Evolutionary conservation across 345 rosid species (phyloP), one percentile per base, ranked within the genome.

Genomic region (Triadica sebifera): DNA sequence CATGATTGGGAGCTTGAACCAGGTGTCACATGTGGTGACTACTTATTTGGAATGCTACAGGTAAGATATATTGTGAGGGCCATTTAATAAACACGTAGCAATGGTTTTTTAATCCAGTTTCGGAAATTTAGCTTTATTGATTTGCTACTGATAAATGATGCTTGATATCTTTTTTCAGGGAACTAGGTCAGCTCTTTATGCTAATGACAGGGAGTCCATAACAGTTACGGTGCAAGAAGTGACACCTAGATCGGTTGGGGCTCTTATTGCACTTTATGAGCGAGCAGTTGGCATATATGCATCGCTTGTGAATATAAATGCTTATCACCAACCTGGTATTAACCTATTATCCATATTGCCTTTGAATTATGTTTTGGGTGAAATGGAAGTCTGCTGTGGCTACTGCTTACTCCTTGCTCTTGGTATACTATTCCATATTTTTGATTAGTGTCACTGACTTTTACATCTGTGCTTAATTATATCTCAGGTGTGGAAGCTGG

Each of bases 1-100:
- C 99, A 91, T 83, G 99, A 95, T 80, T 95, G 99, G 99, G 98
- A 95, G 78, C 97, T 95, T 73, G 99, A 95, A 85, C 99, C 98
- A 75, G 99, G 98, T 78, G 99, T 95, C 75, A 93, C 99, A 60
- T 95, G 98, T 77, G 99, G 99, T 67, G 99, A 95, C 78, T 93
- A 95, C 85, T 84, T 95, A 69, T 95, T 95, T 81, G 99, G 99
- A 72, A 93, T 95, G 99, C 85, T 95, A 55, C 98, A 95, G 98
- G 99, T 93, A 71, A 73, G 79, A 73, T 63, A 73, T 63, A 72
- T 56, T 55, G 72, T 11, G 43, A 59, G 63, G 61, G 65, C 56
- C 19, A 19, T 76, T 79, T 41, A 53, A 46, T 58, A 0, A 39
- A 11, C 17, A 15, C 50, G 25, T 47, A 5, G 4, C 56, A 52